Evolutionary conservation across 78 protist species (phyloP), one percentile per base, ranked within the genome.

Genomic region (Trichosphaerium sp.): DNA sequence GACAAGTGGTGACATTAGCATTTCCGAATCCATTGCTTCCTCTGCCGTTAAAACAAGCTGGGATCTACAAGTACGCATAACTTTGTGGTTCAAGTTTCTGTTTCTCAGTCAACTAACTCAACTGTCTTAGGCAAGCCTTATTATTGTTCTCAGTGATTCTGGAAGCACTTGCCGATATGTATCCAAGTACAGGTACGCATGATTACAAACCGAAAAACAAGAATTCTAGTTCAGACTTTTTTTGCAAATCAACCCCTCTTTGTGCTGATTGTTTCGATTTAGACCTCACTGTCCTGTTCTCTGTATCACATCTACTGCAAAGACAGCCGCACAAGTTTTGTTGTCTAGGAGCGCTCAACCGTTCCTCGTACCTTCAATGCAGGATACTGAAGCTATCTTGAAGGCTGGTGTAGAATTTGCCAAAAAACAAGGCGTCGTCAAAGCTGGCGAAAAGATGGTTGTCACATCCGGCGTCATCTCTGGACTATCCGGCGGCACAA

Each of bases 311-410:
- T 68, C 68, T 25, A 59, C 67, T 70, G 63, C 47, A 62, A 29
- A 69, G 74, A 68, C 74, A 8, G 84, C 71, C 1, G 70, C 69
- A 55, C 70, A 65, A 43, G 39, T 78, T 6, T 35, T 78, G 2
- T 69, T 75, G 4, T 71, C 78, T 37, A 56, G 84, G 55, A 77
- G 77, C 34, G 71, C 84, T 34, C 61, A 71, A 21, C 77, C 84
- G 40, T 57, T 78, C 40, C 40, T 78, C 21, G 84, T 78, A 0
- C 71, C 61, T 31, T 60, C 76, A 2, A 40, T 67, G 28, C 26
- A 55, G n/a, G 76, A 75, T 38, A 57, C 84, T n/a, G 76, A 65
- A 51, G 64, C 69, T 25, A 48, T 78, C 29, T 51, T 78, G 25
- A 71, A 74, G 35, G 32, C 39, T 28, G 56, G 70, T 54, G 51